A percentile compares a stretch with the other conserved stretches of the same genome.
Conservation (phyloP, 306 rosid genomes). For the Notholithocarpus densiflorus region DNA sequence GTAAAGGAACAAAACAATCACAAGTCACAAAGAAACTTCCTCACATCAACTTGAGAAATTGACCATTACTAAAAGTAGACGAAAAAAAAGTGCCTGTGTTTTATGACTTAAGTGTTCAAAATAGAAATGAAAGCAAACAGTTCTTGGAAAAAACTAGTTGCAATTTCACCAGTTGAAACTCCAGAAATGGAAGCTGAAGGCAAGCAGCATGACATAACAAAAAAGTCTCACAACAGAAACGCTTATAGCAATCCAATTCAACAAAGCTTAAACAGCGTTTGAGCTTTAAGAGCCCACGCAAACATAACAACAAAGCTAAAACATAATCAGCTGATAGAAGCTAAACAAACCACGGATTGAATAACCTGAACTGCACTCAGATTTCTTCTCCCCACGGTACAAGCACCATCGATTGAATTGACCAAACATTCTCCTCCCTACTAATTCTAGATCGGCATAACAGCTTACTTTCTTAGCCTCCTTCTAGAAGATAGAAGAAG, state of each 20-base stretch:
- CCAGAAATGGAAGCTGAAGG: slow-evolving; percentile 25
- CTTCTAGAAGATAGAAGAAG: not conserved
- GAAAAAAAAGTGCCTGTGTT: not conserved
- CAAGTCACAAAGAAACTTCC: slow-evolving; percentile 15
- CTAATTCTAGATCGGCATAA: not conserved
- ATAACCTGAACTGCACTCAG: slow-evolving; percentile 50
- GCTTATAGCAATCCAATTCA: slow-evolving; percentile 31
- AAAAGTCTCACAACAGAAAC: slow-evolving; percentile 34
- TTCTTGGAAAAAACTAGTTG: slow-evolving; percentile 25
- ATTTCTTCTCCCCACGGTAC: slow-evolving; percentile 45
- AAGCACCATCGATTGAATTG: slow-evolving; percentile 41
- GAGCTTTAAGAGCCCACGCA: slow-evolving; percentile 29
- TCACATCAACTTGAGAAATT: slow-evolving; percentile 17
- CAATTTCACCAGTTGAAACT: slow-evolving; percentile 17
- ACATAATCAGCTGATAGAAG: slow-evolving; percentile 25
- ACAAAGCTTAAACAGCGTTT: slow-evolving; percentile 23
- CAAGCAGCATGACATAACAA: slow-evolving; percentile 16
- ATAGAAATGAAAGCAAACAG: too few relatives aligned
- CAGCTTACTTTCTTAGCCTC: slow-evolving; percentile 15
- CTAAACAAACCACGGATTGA: slow-evolving; percentile 37
- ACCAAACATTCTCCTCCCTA: slow-evolving; percentile 30
- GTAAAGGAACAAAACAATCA: slow-evolving; percentile 28
- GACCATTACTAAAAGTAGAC: slow-evolving; percentile 26
- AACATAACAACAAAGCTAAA: slow-evolving; percentile 25
- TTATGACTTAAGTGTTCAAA: not conserved